A percentile compares a stretch with the other conserved stretches of the same genome.
These are phyloP conservation scores for Dendrocalamus latiflorus DNA, from an alignment of 202 grass and related monocot genomes.

Conservation along the genomic window DNA sequence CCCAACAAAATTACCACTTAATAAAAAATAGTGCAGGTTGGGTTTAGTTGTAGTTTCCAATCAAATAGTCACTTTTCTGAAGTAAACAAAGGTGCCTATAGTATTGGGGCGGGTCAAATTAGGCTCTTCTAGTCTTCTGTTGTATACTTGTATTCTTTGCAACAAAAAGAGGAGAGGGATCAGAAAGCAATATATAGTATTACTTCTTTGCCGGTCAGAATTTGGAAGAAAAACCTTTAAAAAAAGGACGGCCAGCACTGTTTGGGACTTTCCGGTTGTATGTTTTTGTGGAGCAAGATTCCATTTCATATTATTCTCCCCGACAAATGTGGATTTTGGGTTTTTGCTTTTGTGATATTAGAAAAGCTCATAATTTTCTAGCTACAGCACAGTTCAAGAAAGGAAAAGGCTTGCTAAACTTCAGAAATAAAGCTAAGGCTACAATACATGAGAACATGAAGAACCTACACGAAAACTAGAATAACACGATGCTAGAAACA, in stretches of 20 bases:
- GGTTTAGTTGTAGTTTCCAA: not conserved
- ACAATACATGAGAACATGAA: not conserved
- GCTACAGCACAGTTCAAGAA: not conserved
- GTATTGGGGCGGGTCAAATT: not conserved
- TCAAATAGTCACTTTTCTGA: not conserved
- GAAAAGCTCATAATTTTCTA: not conserved
- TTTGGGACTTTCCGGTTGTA: not conserved
- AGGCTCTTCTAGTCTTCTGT: not conserved
- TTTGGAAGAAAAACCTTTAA: not conserved
- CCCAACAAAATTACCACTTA: not conserved
- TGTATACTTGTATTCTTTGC: not conserved
- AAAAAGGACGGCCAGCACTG: not conserved
- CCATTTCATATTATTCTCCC: not conserved
- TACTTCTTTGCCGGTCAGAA: not conserved
- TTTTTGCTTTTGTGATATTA: not conserved
- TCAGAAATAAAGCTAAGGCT: not conserved
- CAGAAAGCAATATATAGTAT: not conserved
- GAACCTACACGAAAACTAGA: not conserved
- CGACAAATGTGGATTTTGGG: not conserved
- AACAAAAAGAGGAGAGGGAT: not conserved
- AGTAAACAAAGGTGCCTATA: not conserved
- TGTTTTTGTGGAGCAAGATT: not conserved
- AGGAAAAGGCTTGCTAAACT: not conserved
- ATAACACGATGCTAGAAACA: not conserved
- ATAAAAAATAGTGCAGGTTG: not conserved